phyloP scores from a whole-genome alignment of 495 filamentous ascomycete species.

The Massariosphaeria phaeospora region DNA sequence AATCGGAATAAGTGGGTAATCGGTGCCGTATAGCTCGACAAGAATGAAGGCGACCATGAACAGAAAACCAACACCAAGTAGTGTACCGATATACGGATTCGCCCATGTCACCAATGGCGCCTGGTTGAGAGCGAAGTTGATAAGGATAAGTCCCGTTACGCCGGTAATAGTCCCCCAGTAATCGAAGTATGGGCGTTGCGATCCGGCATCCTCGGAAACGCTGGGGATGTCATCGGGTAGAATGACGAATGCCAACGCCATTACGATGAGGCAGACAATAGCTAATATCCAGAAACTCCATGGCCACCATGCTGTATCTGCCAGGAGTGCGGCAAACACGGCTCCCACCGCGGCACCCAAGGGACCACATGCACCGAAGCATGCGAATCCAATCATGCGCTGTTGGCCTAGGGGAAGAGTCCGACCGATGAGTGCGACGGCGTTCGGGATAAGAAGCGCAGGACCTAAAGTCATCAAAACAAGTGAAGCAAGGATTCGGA shows the following conservation, averaged over 20 bases:
- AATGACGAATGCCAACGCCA: slow-evolving; percentile 28
- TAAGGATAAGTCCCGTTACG: slow-evolving; percentile 41
- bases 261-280: slow-evolving; percentile 21
- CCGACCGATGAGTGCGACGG: slow-evolving; percentile 48
- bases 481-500: background rate
- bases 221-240: slow-evolving; percentile 27
- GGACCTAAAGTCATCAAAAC: too few species aligned
- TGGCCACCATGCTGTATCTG: slow-evolving; percentile 33
- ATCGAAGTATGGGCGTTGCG: slow-evolving; percentile 16
- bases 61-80: slow-evolving; percentile 46
- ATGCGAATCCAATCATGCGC: slow-evolving; percentile 31
- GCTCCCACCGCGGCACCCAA: slow-evolving; percentile 27
- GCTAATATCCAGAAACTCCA: slow-evolving; percentile 33
- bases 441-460: slow-evolving; percentile 50
- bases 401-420: slow-evolving; percentile 38
- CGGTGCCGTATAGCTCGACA: slow-evolving; percentile 42
- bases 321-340: slow-evolving; percentile 28
- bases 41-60: slow-evolving; percentile 44
- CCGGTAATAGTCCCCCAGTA: slow-evolving; percentile 34
- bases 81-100: slow-evolving; percentile 45
- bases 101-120: slow-evolving; percentile 47
- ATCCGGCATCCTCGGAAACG: background rate
- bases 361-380: slow-evolving; percentile 32
- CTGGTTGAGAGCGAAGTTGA: slow-evolving; percentile 54
- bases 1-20: slow-evolving; percentile 47